A percentile compares a stretch with the other conserved stretches of the same genome.
Conservation (phyloP, 345 rosid species). For the Brassica juncea region DNA sequence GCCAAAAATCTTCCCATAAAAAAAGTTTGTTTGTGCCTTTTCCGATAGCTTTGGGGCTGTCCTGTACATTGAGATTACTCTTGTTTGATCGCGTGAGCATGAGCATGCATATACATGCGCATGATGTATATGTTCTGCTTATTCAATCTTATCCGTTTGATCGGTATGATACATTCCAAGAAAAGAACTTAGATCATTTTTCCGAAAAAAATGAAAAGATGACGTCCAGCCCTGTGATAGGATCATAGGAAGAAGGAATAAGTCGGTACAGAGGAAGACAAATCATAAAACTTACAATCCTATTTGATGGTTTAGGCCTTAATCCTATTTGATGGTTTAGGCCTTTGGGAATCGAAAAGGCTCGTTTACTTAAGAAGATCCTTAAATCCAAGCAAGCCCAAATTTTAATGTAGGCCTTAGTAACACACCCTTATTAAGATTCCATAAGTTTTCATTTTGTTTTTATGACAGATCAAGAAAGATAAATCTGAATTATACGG, state of each 20-base stretch:
- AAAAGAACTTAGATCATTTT: background rate
- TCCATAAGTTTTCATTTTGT: background rate
- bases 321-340: background rate
- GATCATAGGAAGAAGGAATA: background rate
- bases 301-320: background rate
- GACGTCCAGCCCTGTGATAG: background rate
- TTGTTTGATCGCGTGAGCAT: background rate
- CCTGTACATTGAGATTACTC: background rate
- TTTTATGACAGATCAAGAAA: background rate
- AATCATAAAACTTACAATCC: background rate
- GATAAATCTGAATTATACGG: background rate
- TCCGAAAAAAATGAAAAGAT: background rate
- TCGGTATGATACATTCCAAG: constrained; percentile 1
- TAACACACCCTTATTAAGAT: background rate
- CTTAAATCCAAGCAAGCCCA: constrained; percentile 3
- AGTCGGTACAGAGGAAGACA: background rate
- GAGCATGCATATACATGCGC: background rate
- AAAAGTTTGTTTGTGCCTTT: background rate
- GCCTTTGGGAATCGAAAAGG: constrained; percentile 2
- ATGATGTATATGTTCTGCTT: background rate
- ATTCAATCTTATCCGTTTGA: background rate
- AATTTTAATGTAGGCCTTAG: background rate
- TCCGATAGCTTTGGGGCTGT: background rate
- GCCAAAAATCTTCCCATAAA: background rate
- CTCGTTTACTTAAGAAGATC: background rate